These are phyloP conservation scores for Urtica urens DNA, from an alignment of 306 rosid genomes.

Conservation along the genomic window DNA sequence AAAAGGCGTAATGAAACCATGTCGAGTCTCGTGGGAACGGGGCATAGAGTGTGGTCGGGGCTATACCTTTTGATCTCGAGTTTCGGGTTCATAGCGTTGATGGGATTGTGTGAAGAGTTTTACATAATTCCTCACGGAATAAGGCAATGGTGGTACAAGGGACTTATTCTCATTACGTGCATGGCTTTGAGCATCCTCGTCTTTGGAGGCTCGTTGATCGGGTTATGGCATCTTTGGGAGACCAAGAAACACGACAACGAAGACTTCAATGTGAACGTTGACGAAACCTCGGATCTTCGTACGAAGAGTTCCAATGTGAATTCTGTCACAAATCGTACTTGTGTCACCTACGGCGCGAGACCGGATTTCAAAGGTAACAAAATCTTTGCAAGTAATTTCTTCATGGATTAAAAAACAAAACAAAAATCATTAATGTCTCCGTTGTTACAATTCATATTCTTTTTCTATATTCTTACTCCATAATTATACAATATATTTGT, in stretches of 20 bases:
- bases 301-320: constrained; percentile 22
- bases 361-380: constrained; percentile 84
- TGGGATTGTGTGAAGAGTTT: constrained; percentile 35
- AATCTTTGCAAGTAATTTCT: no score
- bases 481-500: no score
- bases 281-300: constrained; percentile 11
- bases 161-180: constrained; percentile 47
- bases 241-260: constrained; percentile 16
- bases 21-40: constrained; percentile 79
- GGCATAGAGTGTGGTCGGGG: constrained; percentile 71
- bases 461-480: no score
- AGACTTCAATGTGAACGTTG: constrained; percentile 10
- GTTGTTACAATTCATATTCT: no score
- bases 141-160: constrained; percentile 70
- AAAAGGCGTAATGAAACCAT: constrained; percentile 35
- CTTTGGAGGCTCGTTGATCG: constrained; percentile 70
- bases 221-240: constrained; percentile 70
- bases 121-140: constrained; percentile 54
- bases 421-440: no score
- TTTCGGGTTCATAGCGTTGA: constrained; percentile 43
- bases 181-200: constrained; percentile 57
- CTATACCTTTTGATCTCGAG: constrained; percentile 61
- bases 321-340: constrained; percentile 19
- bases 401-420: no score
- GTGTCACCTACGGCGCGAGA: constrained; percentile 48